Base-by-base conservation (phyloP, 2,329 filamentous ascomycete genomes). In the Diplocarpon rosae region DNA sequence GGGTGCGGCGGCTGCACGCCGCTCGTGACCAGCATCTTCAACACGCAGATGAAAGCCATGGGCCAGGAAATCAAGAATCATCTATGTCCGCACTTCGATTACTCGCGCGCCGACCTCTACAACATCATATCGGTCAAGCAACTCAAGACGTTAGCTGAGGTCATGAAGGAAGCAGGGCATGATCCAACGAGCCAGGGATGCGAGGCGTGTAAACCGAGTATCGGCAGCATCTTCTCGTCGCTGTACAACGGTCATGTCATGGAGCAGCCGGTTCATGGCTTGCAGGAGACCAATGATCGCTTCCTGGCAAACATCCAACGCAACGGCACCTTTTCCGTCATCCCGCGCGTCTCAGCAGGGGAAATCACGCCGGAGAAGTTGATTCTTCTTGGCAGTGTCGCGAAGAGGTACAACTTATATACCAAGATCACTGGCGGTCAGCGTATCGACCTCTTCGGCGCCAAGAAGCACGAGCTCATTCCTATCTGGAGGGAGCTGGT, bases 371-470 rank as follows among this genome's bases (percentile, higher is more conserved):
- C 88, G 0, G 84, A 92, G 39, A 88, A 85, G 62, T 74, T 95
- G 41, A 83, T 94, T 37, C 75, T 80, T 45, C 88, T 95, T 47
- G 88, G 86, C 0, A 76, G 80, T 44, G 85, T 95, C 0, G 88
- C 87, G 0, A 85, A 85, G 67, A 82, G 90, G 61, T 94, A 86
- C 59, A 73, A 75, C 30, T 69, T 95, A 6, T 95, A 95, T 66
- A 87, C 81, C 59, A 95, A 95, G 66, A 93, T 95, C 60, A 95
- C 88, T 0, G 88, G 88, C 44, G 88, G 85, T 1, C 88, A 95
- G 64, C 78, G 88, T 45, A 94, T 95, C 59, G 88, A 95, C 63
- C 77, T 95, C 80, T 95, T 95, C 58, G 88, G 88, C 33, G 88
- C 88, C 0, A 80, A 80, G 65, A 94, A 93, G 66, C 83, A 92